phyloP scores from a whole-genome alignment of 768 basidiomycete genomes.

The Punctularia strigosozonata region DNA sequence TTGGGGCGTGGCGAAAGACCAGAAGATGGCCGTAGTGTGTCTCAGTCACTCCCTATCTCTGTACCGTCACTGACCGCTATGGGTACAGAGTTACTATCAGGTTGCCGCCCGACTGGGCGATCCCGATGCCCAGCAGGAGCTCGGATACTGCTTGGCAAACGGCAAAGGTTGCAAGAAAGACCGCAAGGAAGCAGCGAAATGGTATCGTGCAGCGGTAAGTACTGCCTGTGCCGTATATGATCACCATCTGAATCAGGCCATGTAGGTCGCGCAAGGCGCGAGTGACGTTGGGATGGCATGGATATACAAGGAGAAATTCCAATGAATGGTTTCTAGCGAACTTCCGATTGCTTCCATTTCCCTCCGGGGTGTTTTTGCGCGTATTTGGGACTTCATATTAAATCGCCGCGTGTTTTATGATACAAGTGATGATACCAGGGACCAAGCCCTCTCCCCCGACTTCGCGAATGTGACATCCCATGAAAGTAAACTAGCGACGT shows the following conservation, averaged over 20 bases:
- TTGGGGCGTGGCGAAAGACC: constrained; percentile 81
- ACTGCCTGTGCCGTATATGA: background rate
- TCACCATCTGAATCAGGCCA: background rate
- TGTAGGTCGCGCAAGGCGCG: constrained; percentile 52
- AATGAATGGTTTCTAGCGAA: constrained; percentile 9
- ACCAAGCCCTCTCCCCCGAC: too few species aligned
- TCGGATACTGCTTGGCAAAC: constrained; percentile 77
- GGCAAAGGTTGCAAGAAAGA: constrained; percentile 87
- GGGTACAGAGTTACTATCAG: constrained; percentile 61
- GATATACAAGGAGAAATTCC: constrained; percentile 86
- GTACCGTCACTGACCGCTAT: constrained; percentile 1
- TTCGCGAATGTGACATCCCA: too few species aligned
- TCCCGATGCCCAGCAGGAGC: constrained; percentile 75
- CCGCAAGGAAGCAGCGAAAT: constrained; percentile 74
- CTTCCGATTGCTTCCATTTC: too few species aligned
- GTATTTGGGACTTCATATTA: too few species aligned
- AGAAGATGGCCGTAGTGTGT: constrained; percentile 81
- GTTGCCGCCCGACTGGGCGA: constrained; percentile 82
- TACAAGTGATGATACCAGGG: too few species aligned
- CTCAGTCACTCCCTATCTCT: background rate
- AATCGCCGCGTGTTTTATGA: too few species aligned
- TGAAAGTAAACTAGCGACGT: too few species aligned
- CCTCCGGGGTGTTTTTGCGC: too few species aligned
- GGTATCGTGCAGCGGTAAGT: constrained; percentile 81
- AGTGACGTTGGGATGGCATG: constrained; percentile 81